Evolutionary conservation across 805 yeast genomes (phyloP).

Genomic region (Barnettozyma populi): DNA sequence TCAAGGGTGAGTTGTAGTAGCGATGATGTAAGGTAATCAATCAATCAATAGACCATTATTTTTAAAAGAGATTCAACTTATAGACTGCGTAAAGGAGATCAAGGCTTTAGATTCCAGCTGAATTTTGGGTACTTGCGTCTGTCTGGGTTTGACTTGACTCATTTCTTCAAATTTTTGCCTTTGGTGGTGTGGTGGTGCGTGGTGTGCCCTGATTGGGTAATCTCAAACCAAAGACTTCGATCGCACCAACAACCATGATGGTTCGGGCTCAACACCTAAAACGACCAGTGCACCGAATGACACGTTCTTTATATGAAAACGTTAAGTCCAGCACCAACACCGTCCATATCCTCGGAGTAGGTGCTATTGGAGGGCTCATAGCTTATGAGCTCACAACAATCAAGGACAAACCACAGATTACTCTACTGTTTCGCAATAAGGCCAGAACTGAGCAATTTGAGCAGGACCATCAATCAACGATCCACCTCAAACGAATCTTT

Average conservation of each 20-base stretch:
- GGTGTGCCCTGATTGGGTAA: too few relatives aligned
- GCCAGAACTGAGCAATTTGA: conserved; percentile 16
- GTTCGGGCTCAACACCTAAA: background rate
- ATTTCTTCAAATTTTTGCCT: too few relatives aligned
- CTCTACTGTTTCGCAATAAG: conserved; percentile 20
- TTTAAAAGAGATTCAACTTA: background rate
- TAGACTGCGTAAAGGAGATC: background rate
- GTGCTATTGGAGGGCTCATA: conserved; percentile 26
- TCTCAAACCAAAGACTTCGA: too few relatives aligned
- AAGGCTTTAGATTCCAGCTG: too few relatives aligned
- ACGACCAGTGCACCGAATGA: background rate
- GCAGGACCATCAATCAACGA: conserved; percentile 12
- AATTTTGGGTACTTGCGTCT: too few relatives aligned
- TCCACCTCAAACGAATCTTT: conserved; percentile 20
- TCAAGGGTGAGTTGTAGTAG: conserved; percentile 44
- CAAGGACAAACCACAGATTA: conserved; percentile 14
- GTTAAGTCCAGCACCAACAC: background rate
- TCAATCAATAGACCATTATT: conserved; percentile 4
- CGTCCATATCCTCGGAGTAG: conserved; percentile 24
- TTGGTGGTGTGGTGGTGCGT: too few relatives aligned
- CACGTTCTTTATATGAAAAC: background rate
- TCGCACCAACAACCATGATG: too few relatives aligned
- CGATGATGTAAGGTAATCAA: background rate
- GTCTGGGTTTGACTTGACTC: too few relatives aligned
- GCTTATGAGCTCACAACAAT: conserved; percentile 21